Evolutionary conservation across 495 filamentous ascomycete species (phyloP).

Genomic region (Penicillium arizonense): DNA sequence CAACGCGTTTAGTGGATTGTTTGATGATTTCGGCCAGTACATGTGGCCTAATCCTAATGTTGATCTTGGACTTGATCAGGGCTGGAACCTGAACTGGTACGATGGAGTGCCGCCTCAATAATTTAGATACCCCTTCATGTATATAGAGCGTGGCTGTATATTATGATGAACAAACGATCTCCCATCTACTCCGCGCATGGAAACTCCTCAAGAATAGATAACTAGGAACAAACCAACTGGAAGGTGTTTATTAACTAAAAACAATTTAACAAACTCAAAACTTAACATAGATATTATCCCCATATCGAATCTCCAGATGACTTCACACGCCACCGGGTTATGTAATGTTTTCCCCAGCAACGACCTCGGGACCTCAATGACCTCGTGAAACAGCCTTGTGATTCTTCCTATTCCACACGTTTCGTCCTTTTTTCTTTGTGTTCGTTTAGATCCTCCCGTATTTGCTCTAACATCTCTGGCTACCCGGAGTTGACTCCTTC

Average conservation of each 20-base stretch:
- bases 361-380: constrained; percentile 18
- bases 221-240: too few species aligned
- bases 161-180: not conserved
- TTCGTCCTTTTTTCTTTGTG: constrained; percentile 8
- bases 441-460: constrained; percentile 2
- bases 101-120: constrained; percentile 12
- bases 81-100: constrained; percentile 41
- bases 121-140: not conserved
- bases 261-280: not conserved
- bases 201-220: too few species aligned
- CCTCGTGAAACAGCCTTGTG: constrained; percentile 7
- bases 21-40: constrained; percentile 23
- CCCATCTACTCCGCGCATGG: too few species aligned
- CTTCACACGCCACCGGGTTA: constrained; percentile 10
- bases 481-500: constrained; percentile 15
- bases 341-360: constrained; percentile 21
- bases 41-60: constrained; percentile 26
- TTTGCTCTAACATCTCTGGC: constrained; percentile 21
- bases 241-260: too few species aligned
- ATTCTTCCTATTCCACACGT: constrained; percentile 1
- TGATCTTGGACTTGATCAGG: constrained; percentile 38
- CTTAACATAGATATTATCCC: not conserved
- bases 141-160: not conserved
- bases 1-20: constrained; percentile 19
- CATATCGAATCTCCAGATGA: not conserved